phyloP scores from a whole-genome alignment of 805 yeast genomes.

The Metschnikowia continentalis region DNA sequence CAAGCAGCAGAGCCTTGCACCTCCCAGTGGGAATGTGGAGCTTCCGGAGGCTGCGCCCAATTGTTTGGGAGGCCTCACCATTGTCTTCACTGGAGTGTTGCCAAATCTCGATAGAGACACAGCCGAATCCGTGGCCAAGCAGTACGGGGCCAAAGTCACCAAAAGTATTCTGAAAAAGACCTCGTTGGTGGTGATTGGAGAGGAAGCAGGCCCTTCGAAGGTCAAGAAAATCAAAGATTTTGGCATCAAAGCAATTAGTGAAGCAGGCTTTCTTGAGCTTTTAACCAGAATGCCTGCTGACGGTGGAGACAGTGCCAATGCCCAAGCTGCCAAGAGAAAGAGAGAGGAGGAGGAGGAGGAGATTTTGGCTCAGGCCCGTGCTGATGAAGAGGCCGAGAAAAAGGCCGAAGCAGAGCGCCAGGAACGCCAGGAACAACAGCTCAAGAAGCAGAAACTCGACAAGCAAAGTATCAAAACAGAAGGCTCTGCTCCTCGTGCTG shows the following conservation, averaged over 20 bases:
- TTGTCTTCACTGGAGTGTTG: slow-evolving; percentile 88
- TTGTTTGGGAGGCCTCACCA: slow-evolving; percentile 82
- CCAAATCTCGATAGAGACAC: slow-evolving; percentile 75
- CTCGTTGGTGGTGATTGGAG: slow-evolving; percentile 84
- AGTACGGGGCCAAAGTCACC: slow-evolving; percentile 89
- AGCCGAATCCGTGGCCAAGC: slow-evolving; percentile 71
- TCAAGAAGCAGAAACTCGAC: not conserved
- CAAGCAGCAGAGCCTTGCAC: slow-evolving; percentile 20
- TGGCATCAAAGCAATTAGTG: slow-evolving; percentile 76
- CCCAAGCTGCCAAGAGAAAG: slow-evolving; percentile 67
- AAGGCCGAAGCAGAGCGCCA: slow-evolving; percentile 36
- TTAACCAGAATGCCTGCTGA: slow-evolving; percentile 79
- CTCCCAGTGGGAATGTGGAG: slow-evolving; percentile 37
- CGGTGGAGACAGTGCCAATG: slow-evolving; percentile 84
- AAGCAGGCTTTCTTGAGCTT: slow-evolving; percentile 77
- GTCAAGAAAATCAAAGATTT: slow-evolving; percentile 71
- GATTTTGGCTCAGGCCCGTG: slow-evolving; percentile 41
- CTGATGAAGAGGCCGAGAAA: slow-evolving; percentile 44
- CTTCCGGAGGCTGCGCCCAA: slow-evolving; percentile 82
- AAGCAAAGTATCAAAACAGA: not conserved
- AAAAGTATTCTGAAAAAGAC: slow-evolving; percentile 83
- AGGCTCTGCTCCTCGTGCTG: not conserved
- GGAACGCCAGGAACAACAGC: slow-evolving; percentile 12
- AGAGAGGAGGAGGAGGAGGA: slow-evolving; percentile 61
- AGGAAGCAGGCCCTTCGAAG: slow-evolving; percentile 96